Evolutionary conservation across 352 stramenopile species (phyloP), one percentile per base, ranked within the genome.

Genomic region (Pythium sukuiense): DNA sequence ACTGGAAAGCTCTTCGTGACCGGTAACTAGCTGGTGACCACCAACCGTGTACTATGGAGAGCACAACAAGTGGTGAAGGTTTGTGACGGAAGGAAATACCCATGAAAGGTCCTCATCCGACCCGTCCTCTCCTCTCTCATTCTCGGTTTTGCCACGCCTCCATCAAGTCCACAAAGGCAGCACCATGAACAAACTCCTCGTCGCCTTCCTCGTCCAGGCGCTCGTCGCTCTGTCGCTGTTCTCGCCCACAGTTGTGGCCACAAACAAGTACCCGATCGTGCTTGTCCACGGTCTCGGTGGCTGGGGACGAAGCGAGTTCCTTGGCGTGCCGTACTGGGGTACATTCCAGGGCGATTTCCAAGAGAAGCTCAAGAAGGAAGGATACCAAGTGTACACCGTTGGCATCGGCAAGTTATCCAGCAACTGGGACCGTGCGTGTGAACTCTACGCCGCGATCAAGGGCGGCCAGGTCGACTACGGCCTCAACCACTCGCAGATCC

Each of bases 371-470:
- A n/a, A n/a, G n/a, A n/a, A n/a, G n/a, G 50, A 75, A 54, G 80
- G 80, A 30, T 80, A 82, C 67, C 71, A 76, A 9, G 79, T 86
- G 6, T 76, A 79, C 72, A 81, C 72, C n/a, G 80, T 76, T 18
- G 70, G 63, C 5, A 72, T 89, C 55, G 76, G 80, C 14, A 78
- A 78, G 9, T 74, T 89, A 56, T 83, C 76, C 18, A 86, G 76
- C 58, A 83, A 89, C 55, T 85, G 79, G 77, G 79, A 90, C 63
- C 76, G 81, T n/a, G 77, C 81, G 12, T 84, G 74, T 26, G 81
- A 90, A 56, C 37, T 85, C 6, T 90, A 86, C 69, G 76, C 77
- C 13, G 76, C 82, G 59, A 83, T 90, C 65, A 88, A 68, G 32
- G 55, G 61, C 39, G 58, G 53, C 20, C 20, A 30, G 24, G 65